phyloP scores from a whole-genome alignment of 225 moss, liverwort and hornwort species.

The Bryoerythrophyllum caledonicum region DNA sequence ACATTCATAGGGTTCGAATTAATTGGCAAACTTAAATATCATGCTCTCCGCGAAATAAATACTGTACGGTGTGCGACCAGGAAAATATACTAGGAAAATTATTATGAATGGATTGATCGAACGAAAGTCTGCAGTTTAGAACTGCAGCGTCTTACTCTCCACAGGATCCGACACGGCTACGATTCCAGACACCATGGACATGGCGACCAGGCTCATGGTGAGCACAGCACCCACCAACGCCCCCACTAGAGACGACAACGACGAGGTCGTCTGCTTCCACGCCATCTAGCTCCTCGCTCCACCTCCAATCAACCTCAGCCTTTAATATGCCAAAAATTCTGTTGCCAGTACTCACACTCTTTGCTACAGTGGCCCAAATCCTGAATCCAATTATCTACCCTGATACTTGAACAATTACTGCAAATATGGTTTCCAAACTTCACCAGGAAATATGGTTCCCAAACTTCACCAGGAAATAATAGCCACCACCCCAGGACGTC shows the following conservation, averaged over 20 bases:
- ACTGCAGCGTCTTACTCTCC: slow-evolving; percentile 18
- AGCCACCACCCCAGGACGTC: not conserved
- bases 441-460: no score
- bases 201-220: slow-evolving; percentile 19
- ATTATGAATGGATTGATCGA: not conserved
- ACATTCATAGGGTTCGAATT: not conserved
- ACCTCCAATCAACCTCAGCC: slow-evolving; percentile 1
- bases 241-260: not conserved
- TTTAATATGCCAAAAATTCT: not conserved
- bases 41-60: not conserved
- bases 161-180: slow-evolving; percentile 17
- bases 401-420: no score
- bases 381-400: not conserved
- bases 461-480: no score
- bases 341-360: not conserved
- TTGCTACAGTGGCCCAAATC: not conserved
- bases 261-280: not conserved
- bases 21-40: not conserved
- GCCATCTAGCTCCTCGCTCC: slow-evolving; percentile 19
- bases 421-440: no score
- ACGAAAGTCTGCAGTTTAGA: not conserved
- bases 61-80: not conserved
- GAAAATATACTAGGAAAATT: not conserved
- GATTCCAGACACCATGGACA: slow-evolving; percentile 11
- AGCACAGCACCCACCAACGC: slow-evolving; percentile 2